Evolutionary conservation across 2,329 filamentous ascomycete genomes (phyloP), one percentile per base, ranked within the genome.

Genomic region (Malbranchea cinnamomea): DNA sequence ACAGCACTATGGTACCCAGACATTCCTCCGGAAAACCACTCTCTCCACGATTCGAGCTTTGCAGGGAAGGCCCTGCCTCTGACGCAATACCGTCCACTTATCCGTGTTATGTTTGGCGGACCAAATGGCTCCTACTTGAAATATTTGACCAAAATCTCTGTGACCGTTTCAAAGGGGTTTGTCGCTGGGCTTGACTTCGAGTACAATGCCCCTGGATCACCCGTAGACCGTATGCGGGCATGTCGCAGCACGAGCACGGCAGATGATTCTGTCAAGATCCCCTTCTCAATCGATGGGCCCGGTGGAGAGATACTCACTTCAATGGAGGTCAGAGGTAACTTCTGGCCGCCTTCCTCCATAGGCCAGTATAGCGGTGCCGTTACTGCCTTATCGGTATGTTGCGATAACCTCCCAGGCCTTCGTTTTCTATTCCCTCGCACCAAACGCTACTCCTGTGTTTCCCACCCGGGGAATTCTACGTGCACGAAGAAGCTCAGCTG

Each of bases 1-100:
- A 37, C 33, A 6, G 40, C 34, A 11, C 31, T 44, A 20, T 44
- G 41, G 41, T 44, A 42, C 26, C 41, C 41, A 18, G 22, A 26
- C 22, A 23, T 40, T 8, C 41, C 39, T 15, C 21, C 35, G 4
- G 21, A 34, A n/a, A 24, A 35, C 14, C 29, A 33, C 12, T 15
- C 27, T 19, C 30, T 43, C 12, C 34, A 43, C 19, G 35, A 37
- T 7, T 16, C 30, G 5, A 21, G 30, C 3, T 37, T 39, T 19
- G n/a, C 33, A 17, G 38, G 33, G 1, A 26, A 30, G 13, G 23
- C n/a, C 19, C 17, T 18, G n/a, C 33, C 31, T 4, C 30, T 33
- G 17, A 16, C 26, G 7, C 36, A 37, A 19, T 38, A 36, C 30
- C 40, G 31, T 3, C 39, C 39, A 11, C 34, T 42, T 15, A 31